Conservation (phyloP, 768 basidiomycete species). For the Gymnopilus dilepis region DNA sequence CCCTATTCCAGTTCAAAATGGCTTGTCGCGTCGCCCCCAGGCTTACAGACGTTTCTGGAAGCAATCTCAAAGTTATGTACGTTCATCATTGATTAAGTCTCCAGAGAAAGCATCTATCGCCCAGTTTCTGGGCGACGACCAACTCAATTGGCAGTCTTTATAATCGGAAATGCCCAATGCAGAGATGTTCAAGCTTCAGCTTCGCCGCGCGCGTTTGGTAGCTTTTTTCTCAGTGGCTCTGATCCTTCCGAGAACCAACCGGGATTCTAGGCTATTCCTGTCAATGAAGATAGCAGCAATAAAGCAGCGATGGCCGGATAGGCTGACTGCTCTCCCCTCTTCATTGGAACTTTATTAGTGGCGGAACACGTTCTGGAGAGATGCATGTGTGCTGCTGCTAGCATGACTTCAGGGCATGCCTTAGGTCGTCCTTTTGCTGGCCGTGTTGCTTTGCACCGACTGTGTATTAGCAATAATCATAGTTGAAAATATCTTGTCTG, state of each 20-base stretch:
- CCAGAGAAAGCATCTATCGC: neutral
- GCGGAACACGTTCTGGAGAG: neutral
- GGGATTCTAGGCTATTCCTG: neutral
- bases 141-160: neutral
- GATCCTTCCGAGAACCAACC: conserved; percentile 2
- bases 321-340: neutral
- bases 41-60: neutral
- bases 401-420: too few species aligned
- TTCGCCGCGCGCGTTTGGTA: neutral
- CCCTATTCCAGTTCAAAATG: neutral
- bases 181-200: neutral
- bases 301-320: neutral
- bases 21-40: neutral
- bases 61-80: neutral
- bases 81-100: neutral
- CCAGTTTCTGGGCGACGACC: neutral
- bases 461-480: too few species aligned
- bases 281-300: neutral
- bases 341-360: neutral
- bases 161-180: neutral
- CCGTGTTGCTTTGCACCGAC: too few species aligned
- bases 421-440: too few species aligned
- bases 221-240: neutral
- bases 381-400: neutral
- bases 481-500: too few species aligned